These are phyloP conservation scores for Saitozyma podzolica DNA, from an alignment of 768 basidiomycete genomes.

Conservation along the genomic window DNA sequence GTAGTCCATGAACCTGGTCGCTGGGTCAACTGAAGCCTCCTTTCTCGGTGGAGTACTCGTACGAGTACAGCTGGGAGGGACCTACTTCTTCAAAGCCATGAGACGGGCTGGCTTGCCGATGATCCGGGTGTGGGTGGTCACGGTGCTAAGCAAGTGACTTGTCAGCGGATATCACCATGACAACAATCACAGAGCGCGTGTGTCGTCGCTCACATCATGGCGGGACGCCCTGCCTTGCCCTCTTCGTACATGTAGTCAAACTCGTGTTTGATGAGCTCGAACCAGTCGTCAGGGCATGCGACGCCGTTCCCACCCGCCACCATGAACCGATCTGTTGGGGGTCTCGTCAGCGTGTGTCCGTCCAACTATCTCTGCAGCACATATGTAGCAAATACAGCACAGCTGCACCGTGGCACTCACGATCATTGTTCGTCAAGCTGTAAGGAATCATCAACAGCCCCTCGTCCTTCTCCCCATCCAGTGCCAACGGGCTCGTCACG, in stretches of 20 bases:
- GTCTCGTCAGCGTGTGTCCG: too few relatives aligned
- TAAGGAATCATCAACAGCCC: conserved; percentile 42
- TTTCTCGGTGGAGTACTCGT: too few relatives aligned
- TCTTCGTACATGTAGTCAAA: conserved; percentile 39
- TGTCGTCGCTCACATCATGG: conserved; percentile 29
- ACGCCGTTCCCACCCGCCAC: conserved; percentile 29
- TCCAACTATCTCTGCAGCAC: too few relatives aligned
- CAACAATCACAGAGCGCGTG: background rate
- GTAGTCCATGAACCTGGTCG: conserved; percentile 30
- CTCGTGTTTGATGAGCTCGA: conserved; percentile 26
- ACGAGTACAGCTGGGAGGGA: too few relatives aligned
- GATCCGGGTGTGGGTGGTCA: conserved; percentile 41
- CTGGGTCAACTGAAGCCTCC: too few relatives aligned
- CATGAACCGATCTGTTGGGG: background rate
- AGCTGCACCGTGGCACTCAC: background rate
- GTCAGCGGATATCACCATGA: background rate
- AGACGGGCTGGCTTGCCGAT: conserved; percentile 35
- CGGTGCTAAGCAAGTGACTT: conserved; percentile 12
- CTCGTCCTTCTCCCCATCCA: conserved; percentile 24
- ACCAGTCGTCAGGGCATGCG: conserved; percentile 23
- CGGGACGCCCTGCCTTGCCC: conserved; percentile 29
- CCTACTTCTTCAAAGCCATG: conserved; percentile 21
- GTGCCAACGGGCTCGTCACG: conserved; percentile 23
- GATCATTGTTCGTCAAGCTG: conserved; percentile 25
- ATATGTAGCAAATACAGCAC: too few relatives aligned